Evolutionary conservation across 73 alveolate species (phyloP).

Genomic region (Paramecium sonneborni): DNA sequence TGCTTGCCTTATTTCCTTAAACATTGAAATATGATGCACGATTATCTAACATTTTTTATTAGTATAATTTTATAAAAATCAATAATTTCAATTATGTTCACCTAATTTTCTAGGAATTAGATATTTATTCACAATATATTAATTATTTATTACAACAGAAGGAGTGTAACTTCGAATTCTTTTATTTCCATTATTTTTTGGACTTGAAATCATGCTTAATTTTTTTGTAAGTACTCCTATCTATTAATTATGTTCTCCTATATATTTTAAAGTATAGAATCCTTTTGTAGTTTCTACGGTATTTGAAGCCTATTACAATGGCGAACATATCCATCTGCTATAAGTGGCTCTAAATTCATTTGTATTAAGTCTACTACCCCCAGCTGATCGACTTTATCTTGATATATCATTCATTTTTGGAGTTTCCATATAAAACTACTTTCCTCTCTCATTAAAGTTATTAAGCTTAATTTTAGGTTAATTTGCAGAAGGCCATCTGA

Average conservation of each 20-base stretch:
- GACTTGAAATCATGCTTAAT: conserved; percentile 17
- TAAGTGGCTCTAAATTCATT: not conserved
- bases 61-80: not conserved
- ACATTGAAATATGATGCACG: conserved; percentile 27
- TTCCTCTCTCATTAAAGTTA: conserved; percentile 30
- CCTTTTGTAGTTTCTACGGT: not conserved
- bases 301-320: not conserved
- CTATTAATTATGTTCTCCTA: conserved; percentile 1
- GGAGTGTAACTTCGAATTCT: not conserved
- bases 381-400: not conserved
- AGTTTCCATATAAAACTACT: not conserved
- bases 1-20: conserved; percentile 22
- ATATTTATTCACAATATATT: conserved; percentile 32
- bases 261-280: not conserved
- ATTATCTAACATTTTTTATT: conserved; percentile 5
- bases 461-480: not conserved
- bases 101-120: conserved; percentile 36
- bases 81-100: conserved; percentile 8
- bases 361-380: not conserved
- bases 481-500: conserved; percentile 35
- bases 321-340: not conserved
- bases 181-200: not conserved
- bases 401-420: not conserved
- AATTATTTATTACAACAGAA: not conserved
- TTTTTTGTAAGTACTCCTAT: conserved; percentile 24